Evolutionary conservation across 257 asterid genomes (phyloP).

Genomic region (Rehmannia glutinosa): DNA sequence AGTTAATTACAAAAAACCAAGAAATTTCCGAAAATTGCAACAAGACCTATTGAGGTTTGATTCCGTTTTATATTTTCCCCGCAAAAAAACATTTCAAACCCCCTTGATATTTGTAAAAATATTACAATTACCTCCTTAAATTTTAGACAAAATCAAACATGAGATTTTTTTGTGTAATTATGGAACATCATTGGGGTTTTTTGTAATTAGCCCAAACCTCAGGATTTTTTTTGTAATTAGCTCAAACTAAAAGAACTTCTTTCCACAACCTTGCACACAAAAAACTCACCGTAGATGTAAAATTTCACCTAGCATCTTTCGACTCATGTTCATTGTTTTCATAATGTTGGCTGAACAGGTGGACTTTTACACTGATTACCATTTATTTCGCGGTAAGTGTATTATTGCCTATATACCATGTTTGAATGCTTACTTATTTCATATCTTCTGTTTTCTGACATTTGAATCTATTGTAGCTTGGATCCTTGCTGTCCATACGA

Average conservation of each 20-base stretch:
- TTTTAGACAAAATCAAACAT: too few relatives aligned
- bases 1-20: too few relatives aligned
- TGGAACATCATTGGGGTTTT: too few relatives aligned
- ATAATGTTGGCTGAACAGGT: conserved; percentile 40
- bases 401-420: neutral
- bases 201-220: too few relatives aligned
- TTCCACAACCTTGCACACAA: neutral
- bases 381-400: conserved; percentile 80
- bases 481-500: conserved; percentile 69
- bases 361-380: conserved; percentile 82
- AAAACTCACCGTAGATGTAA: neutral
- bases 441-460: conserved; percentile 10
- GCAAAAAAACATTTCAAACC: too few relatives aligned
- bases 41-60: too few relatives aligned
- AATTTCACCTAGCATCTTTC: neutral
- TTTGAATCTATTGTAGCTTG: conserved; percentile 46
- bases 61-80: too few relatives aligned
- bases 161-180: too few relatives aligned
- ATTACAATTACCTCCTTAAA: too few relatives aligned
- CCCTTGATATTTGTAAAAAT: too few relatives aligned
- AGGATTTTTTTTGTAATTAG: neutral
- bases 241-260: neutral
- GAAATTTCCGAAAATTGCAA: too few relatives aligned
- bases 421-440: neutral
- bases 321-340: neutral